phyloP scores from a whole-genome alignment of 1,139 yeast genomes.

The Arxiozyma bovina region DNA sequence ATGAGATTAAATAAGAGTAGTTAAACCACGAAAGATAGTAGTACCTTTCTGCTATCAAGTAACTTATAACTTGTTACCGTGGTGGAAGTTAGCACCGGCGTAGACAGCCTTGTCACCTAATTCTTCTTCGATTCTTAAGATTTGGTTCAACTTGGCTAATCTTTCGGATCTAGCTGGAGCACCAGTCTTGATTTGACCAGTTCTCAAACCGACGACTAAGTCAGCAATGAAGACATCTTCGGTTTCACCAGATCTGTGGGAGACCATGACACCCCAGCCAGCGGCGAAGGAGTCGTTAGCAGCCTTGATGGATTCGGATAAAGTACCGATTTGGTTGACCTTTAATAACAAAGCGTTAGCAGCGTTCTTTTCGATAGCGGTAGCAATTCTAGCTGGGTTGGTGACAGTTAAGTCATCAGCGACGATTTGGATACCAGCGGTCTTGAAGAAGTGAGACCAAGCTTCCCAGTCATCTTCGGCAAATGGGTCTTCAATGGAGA shows the following conservation, averaged over 20 bases:
- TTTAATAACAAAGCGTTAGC: constrained; percentile 88
- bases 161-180: constrained; percentile 99
- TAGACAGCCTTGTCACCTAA: constrained; percentile 90
- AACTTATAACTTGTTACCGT: constrained; percentile 31
- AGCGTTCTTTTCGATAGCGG: constrained; percentile 90
- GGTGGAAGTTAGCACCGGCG: constrained; percentile 86
- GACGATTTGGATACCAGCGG: constrained; percentile 75
- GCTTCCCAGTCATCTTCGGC: constrained; percentile 99
- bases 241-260: constrained; percentile 98
- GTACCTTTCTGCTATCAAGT: not conserved
- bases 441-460: constrained; percentile 79
- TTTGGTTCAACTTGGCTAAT: constrained; percentile 94
- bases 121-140: constrained; percentile 94
- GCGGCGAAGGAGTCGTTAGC: constrained; percentile 85
- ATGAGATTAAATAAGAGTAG: too few species aligned
- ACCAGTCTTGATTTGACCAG: constrained; percentile 98
- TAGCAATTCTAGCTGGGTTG: constrained; percentile 86
- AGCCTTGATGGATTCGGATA: constrained; percentile 86
- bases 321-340: constrained; percentile 93
- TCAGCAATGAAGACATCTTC: constrained; percentile 98
- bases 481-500: constrained; percentile 95
- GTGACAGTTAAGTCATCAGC: constrained; percentile 98
- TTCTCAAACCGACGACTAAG: constrained; percentile 89
- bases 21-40: not conserved
- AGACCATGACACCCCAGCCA: constrained; percentile 97